phyloP scores from a whole-genome alignment of 306 rosid genomes.

The Phaseolus lunatus region DNA sequence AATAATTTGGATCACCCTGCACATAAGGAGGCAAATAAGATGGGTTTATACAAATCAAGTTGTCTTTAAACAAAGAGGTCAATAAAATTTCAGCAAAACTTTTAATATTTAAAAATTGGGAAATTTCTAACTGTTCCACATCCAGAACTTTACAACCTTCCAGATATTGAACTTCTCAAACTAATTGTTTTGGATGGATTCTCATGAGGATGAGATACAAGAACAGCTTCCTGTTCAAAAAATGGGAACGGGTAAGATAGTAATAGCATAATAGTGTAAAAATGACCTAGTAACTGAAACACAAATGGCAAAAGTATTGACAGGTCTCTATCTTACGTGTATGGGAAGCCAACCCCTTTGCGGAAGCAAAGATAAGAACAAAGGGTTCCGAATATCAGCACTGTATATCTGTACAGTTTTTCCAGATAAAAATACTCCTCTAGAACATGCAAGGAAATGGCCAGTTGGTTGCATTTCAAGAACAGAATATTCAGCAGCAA shows the following conservation, averaged over 20 bases:
- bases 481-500: constrained; percentile 88
- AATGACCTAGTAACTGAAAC: constrained; percentile 11
- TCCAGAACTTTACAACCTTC: constrained; percentile 68
- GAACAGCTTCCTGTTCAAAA: constrained; percentile 84
- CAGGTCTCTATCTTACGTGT: constrained; percentile 57
- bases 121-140: constrained; percentile 31
- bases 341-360: constrained; percentile 97
- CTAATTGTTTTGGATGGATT: constrained; percentile 76
- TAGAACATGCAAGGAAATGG: constrained; percentile 71
- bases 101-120: constrained; percentile 2
- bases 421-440: constrained; percentile 84
- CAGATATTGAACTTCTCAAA: constrained; percentile 93
- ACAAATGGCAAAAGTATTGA: constrained; percentile 16
- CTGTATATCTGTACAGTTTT: constrained; percentile 71
- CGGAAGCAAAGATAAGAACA: constrained; percentile 90
- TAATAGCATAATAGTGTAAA: constrained; percentile 5
- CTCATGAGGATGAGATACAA: constrained; percentile 79
- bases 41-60: constrained; percentile 42
- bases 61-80: constrained; percentile 27
- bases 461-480: constrained; percentile 85
- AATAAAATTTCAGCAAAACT: constrained; percentile 34
- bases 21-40: constrained; percentile 50
- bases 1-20: constrained; percentile 91
- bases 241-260: constrained; percentile 21
- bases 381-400: constrained; percentile 90